phyloP scores from a whole-genome alignment of 2,329 filamentous ascomycete genomes.

The Trichoderma koningiopsis region DNA sequence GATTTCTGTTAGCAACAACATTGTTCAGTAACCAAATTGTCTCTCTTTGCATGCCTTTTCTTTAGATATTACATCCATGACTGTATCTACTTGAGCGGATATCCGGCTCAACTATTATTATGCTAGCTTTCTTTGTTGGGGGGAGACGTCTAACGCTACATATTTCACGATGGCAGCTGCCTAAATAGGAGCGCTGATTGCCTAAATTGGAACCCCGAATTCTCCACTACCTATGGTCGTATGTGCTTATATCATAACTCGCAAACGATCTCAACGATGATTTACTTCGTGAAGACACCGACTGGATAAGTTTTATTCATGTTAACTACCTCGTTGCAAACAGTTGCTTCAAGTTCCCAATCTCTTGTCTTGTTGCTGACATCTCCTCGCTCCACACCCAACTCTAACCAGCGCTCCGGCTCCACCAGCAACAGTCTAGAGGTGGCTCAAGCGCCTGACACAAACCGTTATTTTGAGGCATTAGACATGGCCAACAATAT shows the following conservation, averaged over 20 bases:
- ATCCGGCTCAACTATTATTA: too few species aligned
- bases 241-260: not conserved
- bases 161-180: too few species aligned
- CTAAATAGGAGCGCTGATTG: too few species aligned
- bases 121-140: too few species aligned
- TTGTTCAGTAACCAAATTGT: too few species aligned
- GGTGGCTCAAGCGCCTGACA: not conserved
- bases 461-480: not conserved
- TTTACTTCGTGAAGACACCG: not conserved
- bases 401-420: not conserved
- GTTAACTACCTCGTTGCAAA: not conserved
- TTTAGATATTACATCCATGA: too few species aligned
- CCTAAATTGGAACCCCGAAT: not conserved
- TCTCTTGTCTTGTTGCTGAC: not conserved
- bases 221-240: not conserved
- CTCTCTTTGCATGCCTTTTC: too few species aligned
- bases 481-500: slow-evolving; percentile 41
- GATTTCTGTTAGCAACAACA: too few species aligned
- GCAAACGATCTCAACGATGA: not conserved
- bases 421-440: not conserved
- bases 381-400: not conserved
- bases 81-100: too few species aligned
- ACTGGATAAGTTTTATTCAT: not conserved
- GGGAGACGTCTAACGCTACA: too few species aligned
- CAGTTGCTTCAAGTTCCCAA: not conserved